phyloP scores from a whole-genome alignment of 768 basidiomycete species.

The Austroboletus festivus region DNA sequence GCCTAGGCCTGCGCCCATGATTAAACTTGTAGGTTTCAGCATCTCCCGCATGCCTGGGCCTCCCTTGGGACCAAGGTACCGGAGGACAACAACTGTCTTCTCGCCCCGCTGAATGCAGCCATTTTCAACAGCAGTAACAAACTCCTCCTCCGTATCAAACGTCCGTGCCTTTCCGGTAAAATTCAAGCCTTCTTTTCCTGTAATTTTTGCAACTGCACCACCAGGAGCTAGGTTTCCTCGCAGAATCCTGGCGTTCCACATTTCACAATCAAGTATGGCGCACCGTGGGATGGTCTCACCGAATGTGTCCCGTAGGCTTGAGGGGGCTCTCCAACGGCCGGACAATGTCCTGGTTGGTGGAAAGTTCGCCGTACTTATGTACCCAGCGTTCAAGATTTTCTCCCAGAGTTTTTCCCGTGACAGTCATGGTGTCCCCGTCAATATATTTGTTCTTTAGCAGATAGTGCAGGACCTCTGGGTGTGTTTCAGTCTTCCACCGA shows the following conservation, averaged over 20 bases:
- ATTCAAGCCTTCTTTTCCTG: constrained; percentile 88
- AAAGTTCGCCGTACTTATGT: constrained; percentile 73
- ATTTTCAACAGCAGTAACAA: constrained; percentile 82
- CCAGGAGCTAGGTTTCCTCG: constrained; percentile 91
- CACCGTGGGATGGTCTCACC: constrained; percentile 42
- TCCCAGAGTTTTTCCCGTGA: constrained; percentile 84
- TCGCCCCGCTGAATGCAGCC: constrained; percentile 90
- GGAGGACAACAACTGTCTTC: constrained; percentile 92
- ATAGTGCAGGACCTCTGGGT: constrained; percentile 77
- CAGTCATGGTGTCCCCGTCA: constrained; percentile 87
- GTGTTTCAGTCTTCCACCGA: background rate
- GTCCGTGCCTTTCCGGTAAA: constrained; percentile 91
- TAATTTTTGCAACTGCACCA: constrained; percentile 95
- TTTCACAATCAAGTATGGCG: constrained; percentile 3
- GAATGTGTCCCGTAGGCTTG: constrained; percentile 85
- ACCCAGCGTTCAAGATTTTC: constrained; percentile 93
- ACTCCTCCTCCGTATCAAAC: constrained; percentile 88
- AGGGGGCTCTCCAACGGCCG: constrained; percentile 85
- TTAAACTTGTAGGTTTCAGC: constrained; percentile 95
- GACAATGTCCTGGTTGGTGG: constrained; percentile 77
- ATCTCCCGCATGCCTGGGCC: constrained; percentile 99
- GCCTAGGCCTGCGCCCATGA: constrained; percentile 98
- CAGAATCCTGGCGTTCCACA: constrained; percentile 58
- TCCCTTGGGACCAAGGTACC: constrained; percentile 96
- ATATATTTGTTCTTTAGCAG: constrained; percentile 84